Percentiles rank a stretch among this genome's conserved stretches.
These are phyloP conservation scores for Ilyonectria sp. DNA, from an alignment of 2,329 filamentous ascomycete species.

Conservation along the genomic window DNA sequence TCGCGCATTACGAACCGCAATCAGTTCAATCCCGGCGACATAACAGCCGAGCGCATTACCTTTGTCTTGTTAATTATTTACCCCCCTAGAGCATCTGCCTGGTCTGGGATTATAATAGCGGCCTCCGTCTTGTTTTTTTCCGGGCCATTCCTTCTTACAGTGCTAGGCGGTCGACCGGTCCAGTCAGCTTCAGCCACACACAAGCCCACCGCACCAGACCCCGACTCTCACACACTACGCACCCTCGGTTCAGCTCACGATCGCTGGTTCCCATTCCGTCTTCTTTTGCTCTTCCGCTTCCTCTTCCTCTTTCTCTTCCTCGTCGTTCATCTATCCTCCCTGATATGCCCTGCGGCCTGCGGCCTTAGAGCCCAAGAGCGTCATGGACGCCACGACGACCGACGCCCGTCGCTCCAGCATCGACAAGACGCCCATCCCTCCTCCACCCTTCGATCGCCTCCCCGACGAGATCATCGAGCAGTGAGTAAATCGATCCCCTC, in stretches of 20 bases:
- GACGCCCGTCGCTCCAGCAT: slow-evolving; percentile 53
- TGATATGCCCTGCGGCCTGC: slow-evolving; percentile 44
- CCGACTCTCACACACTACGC: background rate
- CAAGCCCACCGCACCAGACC: slow-evolving; percentile 21
- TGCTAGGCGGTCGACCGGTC: background rate
- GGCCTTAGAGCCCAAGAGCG: slow-evolving; percentile 45
- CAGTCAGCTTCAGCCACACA: slow-evolving; percentile 35
- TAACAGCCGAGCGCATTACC: slow-evolving; percentile 3
- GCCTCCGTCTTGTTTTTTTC: background rate
- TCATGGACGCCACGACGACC: slow-evolving; percentile 51
- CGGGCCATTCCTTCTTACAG: background rate
- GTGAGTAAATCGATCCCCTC: slow-evolving; percentile 62
- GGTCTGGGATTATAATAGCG: background rate
- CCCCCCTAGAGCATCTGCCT: background rate
- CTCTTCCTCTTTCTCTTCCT: slow-evolving; percentile 1
- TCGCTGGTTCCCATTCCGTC: background rate
- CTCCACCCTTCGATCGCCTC: slow-evolving; percentile 67
- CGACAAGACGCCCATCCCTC: slow-evolving; percentile 51
- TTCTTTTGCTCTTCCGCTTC: slow-evolving; percentile 1
- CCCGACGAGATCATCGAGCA: slow-evolving; percentile 80
- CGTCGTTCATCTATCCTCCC: slow-evolving; percentile 14
- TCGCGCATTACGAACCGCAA: background rate
- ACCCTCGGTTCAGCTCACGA: background rate
- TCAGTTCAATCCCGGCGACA: slow-evolving; percentile 10
- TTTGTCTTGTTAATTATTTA: background rate